These are phyloP conservation scores for Saccharomyces pastorianus DNA, from an alignment of 1,139 yeast species.

Conservation along the genomic window DNA sequence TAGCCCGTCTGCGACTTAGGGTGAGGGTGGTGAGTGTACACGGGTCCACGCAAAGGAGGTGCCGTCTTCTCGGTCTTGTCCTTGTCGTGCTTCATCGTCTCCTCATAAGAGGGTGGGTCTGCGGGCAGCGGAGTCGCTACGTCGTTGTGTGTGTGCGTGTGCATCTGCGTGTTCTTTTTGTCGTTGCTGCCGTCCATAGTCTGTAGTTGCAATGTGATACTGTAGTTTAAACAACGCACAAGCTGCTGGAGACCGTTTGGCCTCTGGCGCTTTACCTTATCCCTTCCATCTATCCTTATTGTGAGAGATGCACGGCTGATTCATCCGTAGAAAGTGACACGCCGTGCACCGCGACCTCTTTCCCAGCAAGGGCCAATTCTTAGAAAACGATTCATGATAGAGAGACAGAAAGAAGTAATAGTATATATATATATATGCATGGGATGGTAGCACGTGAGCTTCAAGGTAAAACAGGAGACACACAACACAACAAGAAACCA, in stretches of 20 bases:
- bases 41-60: background rate
- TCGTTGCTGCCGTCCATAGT: background rate
- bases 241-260: background rate
- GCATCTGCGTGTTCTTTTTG: background rate
- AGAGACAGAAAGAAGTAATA: background rate
- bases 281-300: background rate
- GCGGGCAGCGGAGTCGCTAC: conserved; percentile 7
- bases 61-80: background rate
- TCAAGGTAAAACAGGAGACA: no score
- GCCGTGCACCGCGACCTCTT: no score
- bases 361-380: background rate
- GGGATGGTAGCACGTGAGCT: no score
- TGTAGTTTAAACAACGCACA: no score
- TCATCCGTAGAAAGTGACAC: no score
- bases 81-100: conserved; percentile 13
- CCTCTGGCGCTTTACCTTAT: background rate
- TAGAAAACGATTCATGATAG: no score
- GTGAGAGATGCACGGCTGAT: background rate
- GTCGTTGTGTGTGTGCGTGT: background rate
- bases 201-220: background rate
- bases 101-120: conserved; percentile 24
- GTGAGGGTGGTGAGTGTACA: conserved; percentile 13
- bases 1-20: conserved; percentile 8
- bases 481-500: background rate
- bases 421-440: no score